phyloP scores from a whole-genome alignment of 2,329 filamentous ascomycete species.

The Calonectria naviculata region DNA sequence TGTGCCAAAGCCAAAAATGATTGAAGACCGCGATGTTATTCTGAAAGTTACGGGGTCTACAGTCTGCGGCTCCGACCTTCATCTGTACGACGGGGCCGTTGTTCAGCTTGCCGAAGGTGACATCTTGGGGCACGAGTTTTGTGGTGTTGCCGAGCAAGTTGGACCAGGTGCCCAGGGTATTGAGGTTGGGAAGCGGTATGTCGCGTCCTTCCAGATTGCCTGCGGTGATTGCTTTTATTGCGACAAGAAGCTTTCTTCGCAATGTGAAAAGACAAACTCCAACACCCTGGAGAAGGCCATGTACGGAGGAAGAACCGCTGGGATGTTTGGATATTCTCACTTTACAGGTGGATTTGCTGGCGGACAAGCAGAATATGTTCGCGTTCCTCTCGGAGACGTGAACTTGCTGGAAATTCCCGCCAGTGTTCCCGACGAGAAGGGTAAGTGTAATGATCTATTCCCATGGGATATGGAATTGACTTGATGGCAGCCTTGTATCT shows the following conservation, averaged over 20 bases:
- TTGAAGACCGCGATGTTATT: constrained; percentile 82
- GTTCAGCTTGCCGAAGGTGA: constrained; percentile 72
- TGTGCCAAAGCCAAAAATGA: constrained; percentile 75
- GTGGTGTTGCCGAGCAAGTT: constrained; percentile 64
- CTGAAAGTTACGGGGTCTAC: constrained; percentile 78
- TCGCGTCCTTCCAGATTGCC: constrained; percentile 89
- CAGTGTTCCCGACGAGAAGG: constrained; percentile 83
- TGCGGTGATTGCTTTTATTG: constrained; percentile 81
- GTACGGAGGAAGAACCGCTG: constrained; percentile 83
- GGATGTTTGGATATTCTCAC: constrained; percentile 79
- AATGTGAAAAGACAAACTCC: constrained; percentile 83
- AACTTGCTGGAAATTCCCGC: constrained; percentile 85
- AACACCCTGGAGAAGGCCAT: constrained; percentile 78
- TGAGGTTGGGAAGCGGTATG: constrained; percentile 75
- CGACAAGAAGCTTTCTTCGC: constrained; percentile 79
- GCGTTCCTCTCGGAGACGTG: constrained; percentile 83
- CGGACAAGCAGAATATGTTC: constrained; percentile 87
- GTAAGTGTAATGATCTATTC: constrained; percentile 25
- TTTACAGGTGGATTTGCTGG: constrained; percentile 90
- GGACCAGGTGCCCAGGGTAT: constrained; percentile 66
- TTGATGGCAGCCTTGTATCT: constrained; percentile 68
- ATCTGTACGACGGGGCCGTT: constrained; percentile 66
- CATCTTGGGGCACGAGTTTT: constrained; percentile 74
- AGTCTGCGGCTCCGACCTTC: constrained; percentile 69
- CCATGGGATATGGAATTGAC: not conserved